These are phyloP conservation scores for Aspergillus incahuasiensis DNA, from an alignment of 495 filamentous ascomycete genomes.

Conservation along the genomic window DNA sequence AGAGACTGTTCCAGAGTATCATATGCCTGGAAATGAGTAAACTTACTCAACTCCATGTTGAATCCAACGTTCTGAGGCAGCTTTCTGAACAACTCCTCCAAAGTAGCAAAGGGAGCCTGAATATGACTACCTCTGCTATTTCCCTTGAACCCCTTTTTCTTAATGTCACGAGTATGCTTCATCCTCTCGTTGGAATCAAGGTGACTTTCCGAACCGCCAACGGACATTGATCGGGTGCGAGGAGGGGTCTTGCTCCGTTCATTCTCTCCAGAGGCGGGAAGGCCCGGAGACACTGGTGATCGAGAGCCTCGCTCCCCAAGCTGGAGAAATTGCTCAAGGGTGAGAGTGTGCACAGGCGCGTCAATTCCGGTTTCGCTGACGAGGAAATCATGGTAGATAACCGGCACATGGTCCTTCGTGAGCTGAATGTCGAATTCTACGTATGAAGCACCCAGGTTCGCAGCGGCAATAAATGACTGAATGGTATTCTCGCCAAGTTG, in stretches of 20 bases:
- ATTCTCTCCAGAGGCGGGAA: slow-evolving; percentile 3
- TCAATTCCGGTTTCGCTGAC: slow-evolving; percentile 98
- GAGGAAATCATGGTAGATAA: slow-evolving; percentile 98
- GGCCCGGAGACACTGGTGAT: slow-evolving; percentile 42
- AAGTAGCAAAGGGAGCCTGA: slow-evolving; percentile 87
- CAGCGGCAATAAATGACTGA: slow-evolving; percentile 91
- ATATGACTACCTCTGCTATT: slow-evolving; percentile 92
- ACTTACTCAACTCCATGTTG: slow-evolving; percentile 92
- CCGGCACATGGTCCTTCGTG: slow-evolving; percentile 96
- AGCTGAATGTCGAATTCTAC: slow-evolving; percentile 96
- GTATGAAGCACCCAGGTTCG: slow-evolving; percentile 86
- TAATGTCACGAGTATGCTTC: slow-evolving; percentile 95
- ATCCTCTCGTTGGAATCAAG: slow-evolving; percentile 80
- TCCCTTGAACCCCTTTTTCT: slow-evolving; percentile 88
- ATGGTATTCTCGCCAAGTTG: slow-evolving; percentile 96
- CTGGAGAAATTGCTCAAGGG: slow-evolving; percentile 87
- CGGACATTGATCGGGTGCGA: slow-evolving; percentile 53
- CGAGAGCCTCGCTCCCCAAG: slow-evolving; percentile 58
- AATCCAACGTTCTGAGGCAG: slow-evolving; percentile 80
- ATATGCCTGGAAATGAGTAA: not conserved
- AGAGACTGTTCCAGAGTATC: slow-evolving; percentile 13
- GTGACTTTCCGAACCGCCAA: slow-evolving; percentile 48
- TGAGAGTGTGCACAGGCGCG: slow-evolving; percentile 91
- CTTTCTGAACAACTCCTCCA: slow-evolving; percentile 87
- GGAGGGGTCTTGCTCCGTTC: slow-evolving; percentile 16